A percentile compares a stretch with the other conserved stretches of the same genome.
These are phyloP conservation scores for Nakazawaea pomicola DNA, from an alignment of 805 yeast genomes.

Conservation along the genomic window DNA sequence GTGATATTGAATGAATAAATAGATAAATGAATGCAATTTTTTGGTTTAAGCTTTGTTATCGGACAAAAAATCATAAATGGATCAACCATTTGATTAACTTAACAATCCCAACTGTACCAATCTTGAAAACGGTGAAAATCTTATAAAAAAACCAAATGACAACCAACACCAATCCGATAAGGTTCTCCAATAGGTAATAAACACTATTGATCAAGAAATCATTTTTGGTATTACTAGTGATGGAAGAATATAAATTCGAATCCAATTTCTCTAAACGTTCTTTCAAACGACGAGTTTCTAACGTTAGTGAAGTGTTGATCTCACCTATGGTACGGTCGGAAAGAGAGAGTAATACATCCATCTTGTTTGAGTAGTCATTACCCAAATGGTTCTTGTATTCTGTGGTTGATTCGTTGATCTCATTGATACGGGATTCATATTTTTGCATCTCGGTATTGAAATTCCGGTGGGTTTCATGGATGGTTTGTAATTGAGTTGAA, in stretches of 20 bases:
- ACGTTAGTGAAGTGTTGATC: conserved; percentile 63
- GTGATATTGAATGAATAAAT: too few relatives aligned
- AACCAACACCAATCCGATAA: conserved; percentile 47
- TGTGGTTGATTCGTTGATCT: conserved; percentile 2
- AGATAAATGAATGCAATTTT: too few relatives aligned
- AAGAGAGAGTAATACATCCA: conserved; percentile 56
- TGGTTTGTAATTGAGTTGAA: conserved; percentile 4
- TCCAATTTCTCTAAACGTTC: conserved; percentile 43
- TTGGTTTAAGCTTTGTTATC: too few relatives aligned
- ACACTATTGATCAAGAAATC: conserved; percentile 32
- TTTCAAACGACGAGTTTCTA: conserved; percentile 50
- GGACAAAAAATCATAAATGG: conserved; percentile 16
- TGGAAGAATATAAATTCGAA: conserved; percentile 15
- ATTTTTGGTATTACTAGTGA: conserved; percentile 22
- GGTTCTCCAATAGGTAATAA: conserved; percentile 44
- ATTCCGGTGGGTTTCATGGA: conserved; percentile 18
- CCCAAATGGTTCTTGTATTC: conserved; percentile 10
- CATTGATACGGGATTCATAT: conserved; percentile 9
- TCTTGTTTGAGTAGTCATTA: conserved; percentile 28
- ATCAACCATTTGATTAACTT: conserved; percentile 5
- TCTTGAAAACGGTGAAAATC: conserved; percentile 1
- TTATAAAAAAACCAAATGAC: conserved; percentile 44
- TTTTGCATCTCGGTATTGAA: conserved; percentile 13
- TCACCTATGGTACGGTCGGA: conserved; percentile 71
- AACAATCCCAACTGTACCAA: not conserved